Base-by-base conservation (phyloP, 2,329 filamentous ascomycete genomes). In the Colletotrichum abscissum region DNA sequence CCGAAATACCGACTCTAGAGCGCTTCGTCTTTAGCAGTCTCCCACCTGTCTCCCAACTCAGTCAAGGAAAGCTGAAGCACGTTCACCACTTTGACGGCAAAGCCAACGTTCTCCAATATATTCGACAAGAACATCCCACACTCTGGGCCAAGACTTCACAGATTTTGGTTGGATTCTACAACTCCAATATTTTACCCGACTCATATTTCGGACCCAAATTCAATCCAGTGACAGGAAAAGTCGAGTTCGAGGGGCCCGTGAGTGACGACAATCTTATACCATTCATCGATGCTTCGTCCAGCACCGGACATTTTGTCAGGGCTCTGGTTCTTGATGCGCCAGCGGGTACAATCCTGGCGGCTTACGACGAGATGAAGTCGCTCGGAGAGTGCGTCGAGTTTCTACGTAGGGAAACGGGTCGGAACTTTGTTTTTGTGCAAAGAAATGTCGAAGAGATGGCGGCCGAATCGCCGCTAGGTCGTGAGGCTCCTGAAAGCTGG, bases 301-400 rank as follows among this genome's bases (percentile, higher is more conserved):
- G 84, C 1, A 85, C 84, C 0, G 87, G 87, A 0, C 77, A 78
- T 0, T 88, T 87, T 46, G 86, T 88, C 1, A 79, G 78, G 12
- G 82, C 84, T 0, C 77, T 88, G 28, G 55, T 88, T 4, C 81
- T 85, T 42, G 78, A 82, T 26, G 84, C 86, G 63, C 76, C 76
- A 0, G 73, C 82, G 0, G 81, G 83, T 0, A 84, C 79, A 1
- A 86, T 84, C 33, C 77, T 89, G 1, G 75, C 87, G 1, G 87
- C 85, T 1, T 87, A 86, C 67, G 83, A 87, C 60, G 82, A 80
- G 59, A 79, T 82, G 59, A 60, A 84, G 9, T 81, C 77, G 0
- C 67, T 74, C 70, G 0, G 79, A 87, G 46, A 75, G 80, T 1
- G 67, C 30, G 26, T 82, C 1, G 78, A 82, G 16, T 0, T 60